Evolutionary conservation across 2,329 filamentous ascomycete species (phyloP), one percentile per base, ranked within the genome.

Genomic region (Fusarium denticulatum): DNA sequence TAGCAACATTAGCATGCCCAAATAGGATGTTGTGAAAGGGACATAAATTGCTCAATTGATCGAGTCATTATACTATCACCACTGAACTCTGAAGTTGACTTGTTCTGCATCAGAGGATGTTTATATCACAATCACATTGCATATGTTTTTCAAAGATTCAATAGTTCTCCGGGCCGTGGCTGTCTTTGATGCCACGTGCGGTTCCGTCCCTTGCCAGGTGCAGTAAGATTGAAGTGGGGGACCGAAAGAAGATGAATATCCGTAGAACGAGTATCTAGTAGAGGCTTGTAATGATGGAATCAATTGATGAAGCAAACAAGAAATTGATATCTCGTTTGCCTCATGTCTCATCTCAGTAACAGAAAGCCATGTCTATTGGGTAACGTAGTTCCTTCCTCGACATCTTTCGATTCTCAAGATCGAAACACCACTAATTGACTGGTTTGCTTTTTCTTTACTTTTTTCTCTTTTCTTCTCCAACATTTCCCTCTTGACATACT

Each of bases 121-220:
- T 49, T 28, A 40, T 34, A 43, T 45, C 55, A 53, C 36, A 67
- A 30, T 43, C 42, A 40, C 36, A 49, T 57, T 36, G 18, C 45
- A 22, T 20, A 69, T 63, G 53, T 63, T 73, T 28, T 71, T 26
- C 43, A 24, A 24, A 50, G 16, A n/a, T 53, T 67, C 64, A 39
- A 53, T 67, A 46, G 42, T 56, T 53, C 32, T 43, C 45, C 22
- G 67, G 67, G 37, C 67, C 62, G 59, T 49, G 49, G 49, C 15
- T 72, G 67, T 73, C 67, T 73, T 60, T 74, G 55, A 69, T 65
- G 71, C 71, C 71, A 73, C 71, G 71, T 73, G 71, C 67, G 45
- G 61, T 56, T 72, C 70, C 66, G 70, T 67, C 58, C 66, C 66
- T 57, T 59, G 65, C 56, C 66, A 62, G 64, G 68, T 37, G 34